Percentiles rank a stretch among this genome's conserved stretches.
phyloP scores from a whole-genome alignment of 345 rosid species.

The Salix koriyanagi region DNA sequence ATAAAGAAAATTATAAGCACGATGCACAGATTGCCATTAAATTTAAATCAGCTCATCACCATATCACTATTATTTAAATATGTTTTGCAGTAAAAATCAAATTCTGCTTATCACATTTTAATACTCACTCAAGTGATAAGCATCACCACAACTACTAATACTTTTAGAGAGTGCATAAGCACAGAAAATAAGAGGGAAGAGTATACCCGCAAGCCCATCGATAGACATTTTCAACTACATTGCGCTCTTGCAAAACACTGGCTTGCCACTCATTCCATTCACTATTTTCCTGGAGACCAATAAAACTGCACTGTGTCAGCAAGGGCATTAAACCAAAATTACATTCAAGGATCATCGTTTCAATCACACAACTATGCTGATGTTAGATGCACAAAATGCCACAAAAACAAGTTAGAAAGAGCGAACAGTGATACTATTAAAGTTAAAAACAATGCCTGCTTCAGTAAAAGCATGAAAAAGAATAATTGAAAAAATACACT shows the following conservation, averaged over 20 bases:
- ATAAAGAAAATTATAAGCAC: background rate
- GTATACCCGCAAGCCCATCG: slow-evolving; percentile 95
- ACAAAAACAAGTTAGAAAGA: background rate
- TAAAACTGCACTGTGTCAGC: slow-evolving; percentile 8
- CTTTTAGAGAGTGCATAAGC: slow-evolving; percentile 3
- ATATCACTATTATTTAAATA: background rate
- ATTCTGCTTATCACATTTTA: background rate
- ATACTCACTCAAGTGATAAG: background rate
- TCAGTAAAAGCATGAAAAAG: background rate
- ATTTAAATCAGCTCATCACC: background rate
- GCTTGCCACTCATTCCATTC: slow-evolving; percentile 87
- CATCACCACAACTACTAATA: background rate
- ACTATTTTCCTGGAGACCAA: slow-evolving; percentile 53
- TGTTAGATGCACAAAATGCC: background rate
- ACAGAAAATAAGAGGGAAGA: slow-evolving; percentile 11
- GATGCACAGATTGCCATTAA: background rate
- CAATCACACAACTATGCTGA: background rate
- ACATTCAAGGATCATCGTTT: background rate
- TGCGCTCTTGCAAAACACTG: slow-evolving; percentile 74
- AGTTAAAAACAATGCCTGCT: background rate
- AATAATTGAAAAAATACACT: background rate
- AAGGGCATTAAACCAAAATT: background rate
- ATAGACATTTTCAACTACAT: slow-evolving; percentile 81
- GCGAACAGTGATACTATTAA: background rate
- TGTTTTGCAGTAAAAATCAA: background rate